Evolutionary conservation across 768 basidiomycete genomes (phyloP).

Genomic region (Panaeolus papilionaceus): DNA sequence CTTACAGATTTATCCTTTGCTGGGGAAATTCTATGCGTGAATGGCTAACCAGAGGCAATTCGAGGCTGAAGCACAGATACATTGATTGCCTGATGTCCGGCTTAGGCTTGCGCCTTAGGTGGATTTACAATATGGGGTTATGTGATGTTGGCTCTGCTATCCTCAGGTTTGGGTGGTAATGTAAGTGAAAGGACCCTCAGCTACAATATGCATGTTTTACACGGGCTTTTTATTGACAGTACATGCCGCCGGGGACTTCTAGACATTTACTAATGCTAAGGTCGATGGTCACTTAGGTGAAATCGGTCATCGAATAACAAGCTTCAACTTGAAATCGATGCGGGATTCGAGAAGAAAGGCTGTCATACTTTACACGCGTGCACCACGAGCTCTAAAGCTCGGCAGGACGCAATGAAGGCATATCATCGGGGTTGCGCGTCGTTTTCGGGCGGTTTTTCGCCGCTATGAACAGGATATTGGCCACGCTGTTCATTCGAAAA

Average conservation of each 20-base stretch:
- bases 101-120: not conserved
- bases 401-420: not conserved
- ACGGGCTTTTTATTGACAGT: not conserved
- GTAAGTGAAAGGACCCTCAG: not conserved
- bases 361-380: not conserved
- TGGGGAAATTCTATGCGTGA: not conserved
- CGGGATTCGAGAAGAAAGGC: not conserved
- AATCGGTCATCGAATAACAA: not conserved
- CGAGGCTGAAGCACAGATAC: not conserved
- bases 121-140: not conserved
- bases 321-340: not conserved
- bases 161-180: not conserved
- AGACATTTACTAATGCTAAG: not conserved
- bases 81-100: slow-evolving; percentile 1
- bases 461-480: slow-evolving; percentile 7
- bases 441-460: slow-evolving; percentile 4
- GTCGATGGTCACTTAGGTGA: not conserved
- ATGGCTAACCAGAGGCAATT: not conserved
- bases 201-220: not conserved
- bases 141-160: not conserved
- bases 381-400: not conserved
- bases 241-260: not conserved
- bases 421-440: not conserved
- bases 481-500: slow-evolving; percentile 14
- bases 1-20: slow-evolving; percentile 8